Evolutionary conservation across 139 green algal genomes (phyloP).

Genomic region (Chlamydomonas sp.): DNA sequence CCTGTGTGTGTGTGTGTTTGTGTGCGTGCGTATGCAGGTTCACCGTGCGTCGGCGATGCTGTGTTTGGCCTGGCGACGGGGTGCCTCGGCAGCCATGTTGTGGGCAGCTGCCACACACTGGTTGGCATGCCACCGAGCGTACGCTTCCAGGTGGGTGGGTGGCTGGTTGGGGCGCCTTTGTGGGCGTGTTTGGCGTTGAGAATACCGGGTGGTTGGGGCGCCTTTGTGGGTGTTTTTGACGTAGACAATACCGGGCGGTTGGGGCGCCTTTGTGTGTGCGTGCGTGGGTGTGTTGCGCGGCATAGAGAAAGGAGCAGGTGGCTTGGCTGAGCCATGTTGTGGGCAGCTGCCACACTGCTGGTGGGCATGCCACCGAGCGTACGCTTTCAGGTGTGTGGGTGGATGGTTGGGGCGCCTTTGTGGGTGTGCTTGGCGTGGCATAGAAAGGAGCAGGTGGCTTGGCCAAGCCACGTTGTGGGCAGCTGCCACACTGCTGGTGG

Average conservation of each 20-base stretch:
- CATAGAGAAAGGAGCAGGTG: neutral
- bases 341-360: too few relatives aligned
- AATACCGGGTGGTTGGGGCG: neutral
- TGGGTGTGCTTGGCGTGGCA: neutral
- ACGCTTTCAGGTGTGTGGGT: constrained; percentile 1
- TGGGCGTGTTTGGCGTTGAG: constrained; percentile 2
- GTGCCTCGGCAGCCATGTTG: constrained; percentile 59
- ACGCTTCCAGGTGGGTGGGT: constrained; percentile 55
- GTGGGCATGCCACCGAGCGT: too few relatives aligned
- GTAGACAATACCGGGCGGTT: neutral
- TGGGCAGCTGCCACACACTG: constrained; percentile 30
- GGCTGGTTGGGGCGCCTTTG: too few relatives aligned
- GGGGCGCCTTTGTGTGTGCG: neutral
- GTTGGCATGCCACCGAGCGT: constrained; percentile 52
- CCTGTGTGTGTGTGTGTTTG: too few relatives aligned
- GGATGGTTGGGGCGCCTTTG: neutral
- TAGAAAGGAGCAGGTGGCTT: constrained; percentile 10
- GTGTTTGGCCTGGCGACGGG: constrained; percentile 72
- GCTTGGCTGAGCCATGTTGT: too few relatives aligned
- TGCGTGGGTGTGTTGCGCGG: too few relatives aligned
- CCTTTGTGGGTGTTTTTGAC: neutral
- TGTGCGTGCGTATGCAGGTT: too few relatives aligned
- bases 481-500: too few relatives aligned
- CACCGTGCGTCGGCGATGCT: constrained; percentile 40
- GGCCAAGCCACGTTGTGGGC: too few relatives aligned